Evolutionary conservation across 192 early-diverging fungal species (phyloP), one percentile per base, ranked within the genome.

Genomic region (Linnemannia zychae): DNA sequence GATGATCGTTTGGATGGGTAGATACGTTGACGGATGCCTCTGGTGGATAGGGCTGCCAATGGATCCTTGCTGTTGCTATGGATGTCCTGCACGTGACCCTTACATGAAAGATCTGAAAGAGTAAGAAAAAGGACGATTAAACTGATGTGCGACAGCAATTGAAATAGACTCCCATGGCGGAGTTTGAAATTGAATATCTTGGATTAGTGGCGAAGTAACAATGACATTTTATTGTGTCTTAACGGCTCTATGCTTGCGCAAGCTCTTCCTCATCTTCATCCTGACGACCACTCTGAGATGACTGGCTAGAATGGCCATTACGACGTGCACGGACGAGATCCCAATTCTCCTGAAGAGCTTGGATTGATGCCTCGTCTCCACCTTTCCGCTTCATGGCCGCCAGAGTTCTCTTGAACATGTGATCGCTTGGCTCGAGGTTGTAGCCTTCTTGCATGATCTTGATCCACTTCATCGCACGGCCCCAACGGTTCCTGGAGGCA

Each of bases 11-110:
- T 15, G 57, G 66, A 82, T 88, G 36, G 72, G 85, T 84, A 81
- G 84, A 85, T 86, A 79, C 82, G 84, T 71, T 67, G 78, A 75
- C 74, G 71, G 71, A 79, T 77, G 67, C 57, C 57, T 63, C 57
- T 31, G 7, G 22, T 22, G 57, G 57, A 63, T 63, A 60, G 57
- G 24, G 24, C 11, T 97, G 97, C 72, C 97, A 96, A 72, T 60
- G 57, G 57, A 63, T 63, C 57, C 57, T 31, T 60, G 57, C 0
- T 7, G 7, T 22, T 31, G 28, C 9, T 44, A 44, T 15, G 13
- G 22, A 31, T 63, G 57, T 63, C 57, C 28, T 33, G 57, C 57
- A 63, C 57, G 57, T 63, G 57, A 63, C 57, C 57, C 57, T 63
- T 63, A 63, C 57, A 63, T 63, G 57, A 63, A 63, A 63, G 57